These are phyloP conservation scores for Saccharomyces eubayanus DNA, from an alignment of 805 yeast species.

Conservation along the genomic window DNA sequence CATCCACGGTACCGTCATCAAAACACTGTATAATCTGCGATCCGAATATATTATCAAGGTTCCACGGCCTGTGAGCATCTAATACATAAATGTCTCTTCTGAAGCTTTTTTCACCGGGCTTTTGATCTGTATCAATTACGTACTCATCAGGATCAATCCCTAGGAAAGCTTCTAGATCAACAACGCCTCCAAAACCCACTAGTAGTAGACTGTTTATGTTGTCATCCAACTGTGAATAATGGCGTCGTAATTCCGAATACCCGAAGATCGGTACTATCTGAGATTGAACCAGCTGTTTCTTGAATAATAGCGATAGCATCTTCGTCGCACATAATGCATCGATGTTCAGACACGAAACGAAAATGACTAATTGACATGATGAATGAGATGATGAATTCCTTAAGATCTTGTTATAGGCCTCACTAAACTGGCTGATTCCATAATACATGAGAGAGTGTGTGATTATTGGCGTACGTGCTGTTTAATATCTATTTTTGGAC, in stretches of 20 bases:
- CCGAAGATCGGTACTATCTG: slow-evolving; percentile 92
- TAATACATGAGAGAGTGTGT: slow-evolving; percentile 50
- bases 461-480: background rate
- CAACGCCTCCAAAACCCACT: slow-evolving; percentile 89
- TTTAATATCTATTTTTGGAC: background rate
- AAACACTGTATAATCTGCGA: slow-evolving; percentile 68
- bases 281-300: slow-evolving; percentile 75
- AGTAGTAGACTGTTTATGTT: slow-evolving; percentile 70
- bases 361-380: slow-evolving; percentile 79
- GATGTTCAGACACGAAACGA: slow-evolving; percentile 82
- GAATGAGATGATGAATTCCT: slow-evolving; percentile 78
- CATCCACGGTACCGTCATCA: slow-evolving; percentile 75
- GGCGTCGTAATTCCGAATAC: slow-evolving; percentile 62
- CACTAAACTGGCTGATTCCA: slow-evolving; percentile 57
- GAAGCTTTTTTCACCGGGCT: slow-evolving; percentile 26
- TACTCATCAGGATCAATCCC: slow-evolving; percentile 53
- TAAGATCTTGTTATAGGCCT: slow-evolving; percentile 59
- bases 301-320: slow-evolving; percentile 60
- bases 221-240: slow-evolving; percentile 56
- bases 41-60: slow-evolving; percentile 84
- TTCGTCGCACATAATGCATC: slow-evolving; percentile 89
- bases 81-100: slow-evolving; percentile 66
- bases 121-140: slow-evolving; percentile 30
- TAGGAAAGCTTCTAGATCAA: slow-evolving; percentile 70
- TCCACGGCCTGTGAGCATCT: slow-evolving; percentile 96